Conservation (phyloP, 371 early-diverging fungal species). For the Umbelopsis sp. region DNA sequence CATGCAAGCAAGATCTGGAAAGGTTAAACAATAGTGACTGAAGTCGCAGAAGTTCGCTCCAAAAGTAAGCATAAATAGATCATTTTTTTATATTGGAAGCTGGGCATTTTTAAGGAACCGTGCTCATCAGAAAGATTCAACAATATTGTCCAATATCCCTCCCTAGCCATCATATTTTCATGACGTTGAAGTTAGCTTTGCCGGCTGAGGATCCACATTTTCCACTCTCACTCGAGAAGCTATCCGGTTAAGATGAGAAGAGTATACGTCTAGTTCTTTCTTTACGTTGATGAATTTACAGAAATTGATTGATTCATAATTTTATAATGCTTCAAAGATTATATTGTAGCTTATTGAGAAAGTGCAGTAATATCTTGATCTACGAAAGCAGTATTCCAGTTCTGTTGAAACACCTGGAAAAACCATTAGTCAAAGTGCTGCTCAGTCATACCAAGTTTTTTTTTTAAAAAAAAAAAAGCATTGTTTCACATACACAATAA, state of each 20-base stretch:
- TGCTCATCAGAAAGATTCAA: no score
- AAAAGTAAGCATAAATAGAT: no score
- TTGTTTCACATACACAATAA: slow-evolving; percentile 27
- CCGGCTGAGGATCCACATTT: slow-evolving; percentile 38
- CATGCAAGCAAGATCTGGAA: no score
- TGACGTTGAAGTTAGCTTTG: slow-evolving; percentile 34
- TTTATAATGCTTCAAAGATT: slow-evolving; percentile 14
- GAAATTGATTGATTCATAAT: background rate
- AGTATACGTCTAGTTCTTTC: background rate
- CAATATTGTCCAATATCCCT: no score
- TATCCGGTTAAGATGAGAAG: slow-evolving; percentile 27
- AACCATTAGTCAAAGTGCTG: slow-evolving; percentile 33
- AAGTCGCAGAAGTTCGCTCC: no score
- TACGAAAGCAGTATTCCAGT: background rate
- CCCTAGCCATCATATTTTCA: slow-evolving; percentile 24
- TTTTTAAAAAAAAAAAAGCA: slow-evolving; percentile 32
- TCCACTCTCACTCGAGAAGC: slow-evolving; percentile 29
- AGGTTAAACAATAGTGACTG: no score
- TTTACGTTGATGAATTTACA: no score
- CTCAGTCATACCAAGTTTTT: slow-evolving; percentile 31
- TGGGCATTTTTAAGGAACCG: no score
- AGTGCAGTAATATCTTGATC: background rate
- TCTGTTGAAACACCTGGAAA: slow-evolving; percentile 19
- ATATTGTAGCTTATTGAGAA: slow-evolving; percentile 36
- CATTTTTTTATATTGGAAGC: no score